Evolutionary conservation across 768 basidiomycete genomes (phyloP).

Genomic region (Leccinum sublutescens): DNA sequence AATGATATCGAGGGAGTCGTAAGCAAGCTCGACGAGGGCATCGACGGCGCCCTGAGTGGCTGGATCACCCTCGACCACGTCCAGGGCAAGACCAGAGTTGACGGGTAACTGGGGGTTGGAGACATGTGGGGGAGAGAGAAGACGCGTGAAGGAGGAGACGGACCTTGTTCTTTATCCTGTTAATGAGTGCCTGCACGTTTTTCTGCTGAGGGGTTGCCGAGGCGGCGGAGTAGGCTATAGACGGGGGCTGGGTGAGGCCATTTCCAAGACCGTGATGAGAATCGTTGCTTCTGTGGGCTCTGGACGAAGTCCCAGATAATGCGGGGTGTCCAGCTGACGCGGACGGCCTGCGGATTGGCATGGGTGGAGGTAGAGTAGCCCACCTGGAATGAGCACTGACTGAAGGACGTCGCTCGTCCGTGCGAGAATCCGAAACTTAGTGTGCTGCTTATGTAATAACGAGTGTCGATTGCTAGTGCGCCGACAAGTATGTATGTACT

Average conservation of each 20-base stretch:
- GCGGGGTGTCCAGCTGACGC: constrained; percentile 48
- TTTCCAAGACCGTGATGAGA: constrained; percentile 47
- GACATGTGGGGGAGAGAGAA: background rate
- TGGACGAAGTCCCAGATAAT: constrained; percentile 37
- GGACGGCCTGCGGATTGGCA: constrained; percentile 61
- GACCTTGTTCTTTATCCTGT: constrained; percentile 80
- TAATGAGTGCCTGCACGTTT: constrained; percentile 77
- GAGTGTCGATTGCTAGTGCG: background rate
- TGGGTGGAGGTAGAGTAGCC: constrained; percentile 26
- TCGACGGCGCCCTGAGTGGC: constrained; percentile 75
- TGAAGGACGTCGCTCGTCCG: constrained; percentile 15
- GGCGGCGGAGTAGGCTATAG: constrained; percentile 37
- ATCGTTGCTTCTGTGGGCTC: constrained; percentile 62
- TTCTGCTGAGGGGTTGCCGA: constrained; percentile 70
- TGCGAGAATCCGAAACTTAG: constrained; percentile 18
- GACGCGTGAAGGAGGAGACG: constrained; percentile 14
- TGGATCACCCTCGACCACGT: constrained; percentile 71
- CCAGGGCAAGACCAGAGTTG: constrained; percentile 73
- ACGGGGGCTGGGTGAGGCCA: constrained; percentile 33
- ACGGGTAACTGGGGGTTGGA: constrained; percentile 64
- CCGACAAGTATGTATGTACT: background rate
- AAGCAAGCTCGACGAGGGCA: constrained; percentile 75
- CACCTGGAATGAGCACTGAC: constrained; percentile 13
- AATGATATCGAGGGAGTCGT: constrained; percentile 77
- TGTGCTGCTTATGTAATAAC: constrained; percentile 24